Evolutionary conservation across 768 basidiomycete species (phyloP), one percentile per base, ranked within the genome.

Genomic region (Tubosaeta sp.): DNA sequence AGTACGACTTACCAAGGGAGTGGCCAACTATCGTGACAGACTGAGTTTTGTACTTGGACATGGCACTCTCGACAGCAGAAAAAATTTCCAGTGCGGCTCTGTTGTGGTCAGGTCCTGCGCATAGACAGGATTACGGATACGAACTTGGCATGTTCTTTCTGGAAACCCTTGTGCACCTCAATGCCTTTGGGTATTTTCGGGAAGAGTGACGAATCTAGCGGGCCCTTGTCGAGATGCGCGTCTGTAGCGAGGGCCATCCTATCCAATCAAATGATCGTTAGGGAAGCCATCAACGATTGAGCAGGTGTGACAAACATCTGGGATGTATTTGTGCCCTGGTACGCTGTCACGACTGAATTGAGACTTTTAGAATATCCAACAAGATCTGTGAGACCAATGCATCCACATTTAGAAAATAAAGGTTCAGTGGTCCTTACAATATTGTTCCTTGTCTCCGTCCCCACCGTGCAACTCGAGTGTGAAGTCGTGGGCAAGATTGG

Each of bases 81-180:
- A 81, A 63, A 19, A 79, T 60, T 16, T 53, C 52, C 4, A 60
- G 44, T 6, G 78, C 75, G 2, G 76, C 68, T 37, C 74, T 76
- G 26, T 38, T 22, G 77, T 13, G 2, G 25, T 56, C 2, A 46
- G 25, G 22, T 43, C 12, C 29, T 29, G 11, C 6, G 10, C 29
- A 9, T 14, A 8, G 44, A 29, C 12, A 16, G 5, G 14, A 44
- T 8, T 11, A 4, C 31, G 13, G 41, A 27, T 16, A 54, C 73
- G 33, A 56, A 80, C 80, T 51, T 59, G 2, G 76, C 68, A 2
- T 83, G 82, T 5, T 68, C 72, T 0, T 61, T 53, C 13, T 42
- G 61, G 57, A 83, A 83, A 1, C 81, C 82, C 5, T 51, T 48
- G 56, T 82, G 81, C 1, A 71, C 74, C 51, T 69, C 11, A 3